Percentiles rank a stretch among this genome's conserved stretches.
Evolutionary conservation across 306 rosid species (phyloP).

Genomic region (Boehmeria nivea): DNA sequence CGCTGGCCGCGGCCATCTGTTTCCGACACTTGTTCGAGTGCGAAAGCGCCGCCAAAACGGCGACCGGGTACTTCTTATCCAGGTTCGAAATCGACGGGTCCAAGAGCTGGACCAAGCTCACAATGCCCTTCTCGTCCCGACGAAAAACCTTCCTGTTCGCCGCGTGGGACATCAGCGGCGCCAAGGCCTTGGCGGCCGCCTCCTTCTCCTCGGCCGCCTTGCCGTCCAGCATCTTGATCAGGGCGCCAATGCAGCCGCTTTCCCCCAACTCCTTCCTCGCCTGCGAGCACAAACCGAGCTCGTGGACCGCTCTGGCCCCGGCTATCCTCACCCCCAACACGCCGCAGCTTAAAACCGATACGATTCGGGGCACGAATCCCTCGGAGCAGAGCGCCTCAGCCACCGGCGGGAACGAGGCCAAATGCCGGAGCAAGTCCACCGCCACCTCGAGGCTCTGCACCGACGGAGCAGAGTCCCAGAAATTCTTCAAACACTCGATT

Average conservation of each 20-base stretch:
- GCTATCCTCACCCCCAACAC: conserved; percentile 66
- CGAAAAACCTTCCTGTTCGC: conserved; percentile 54
- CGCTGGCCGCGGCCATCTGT: conserved; percentile 79
- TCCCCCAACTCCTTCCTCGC: conserved; percentile 81
- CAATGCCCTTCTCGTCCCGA: conserved; percentile 63
- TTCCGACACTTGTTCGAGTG: conserved; percentile 69
- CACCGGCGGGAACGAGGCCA: conserved; percentile 38
- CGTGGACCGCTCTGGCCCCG: conserved; percentile 60
- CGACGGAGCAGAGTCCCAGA: conserved; percentile 61
- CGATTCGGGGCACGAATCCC: conserved; percentile 51
- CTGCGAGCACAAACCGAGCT: conserved; percentile 51
- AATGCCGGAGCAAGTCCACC: conserved; percentile 53
- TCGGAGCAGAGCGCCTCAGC: conserved; percentile 57
- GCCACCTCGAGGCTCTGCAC: conserved; percentile 59
- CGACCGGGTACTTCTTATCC: conserved; percentile 76
- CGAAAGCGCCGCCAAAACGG: conserved; percentile 48
- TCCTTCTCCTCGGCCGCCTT: conserved; percentile 81
- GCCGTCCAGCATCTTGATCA: conserved; percentile 86
- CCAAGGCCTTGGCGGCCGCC: conserved; percentile 71
- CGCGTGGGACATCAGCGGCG: conserved; percentile 33
- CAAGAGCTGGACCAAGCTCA: conserved; percentile 60
- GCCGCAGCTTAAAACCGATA: conserved; percentile 51
- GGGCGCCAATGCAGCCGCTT: conserved; percentile 46
- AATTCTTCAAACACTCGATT: conserved; percentile 60
- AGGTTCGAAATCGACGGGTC: conserved; percentile 61